Conservation (phyloP, 257 asterid genomes). For the Solanum commersonii region DNA sequence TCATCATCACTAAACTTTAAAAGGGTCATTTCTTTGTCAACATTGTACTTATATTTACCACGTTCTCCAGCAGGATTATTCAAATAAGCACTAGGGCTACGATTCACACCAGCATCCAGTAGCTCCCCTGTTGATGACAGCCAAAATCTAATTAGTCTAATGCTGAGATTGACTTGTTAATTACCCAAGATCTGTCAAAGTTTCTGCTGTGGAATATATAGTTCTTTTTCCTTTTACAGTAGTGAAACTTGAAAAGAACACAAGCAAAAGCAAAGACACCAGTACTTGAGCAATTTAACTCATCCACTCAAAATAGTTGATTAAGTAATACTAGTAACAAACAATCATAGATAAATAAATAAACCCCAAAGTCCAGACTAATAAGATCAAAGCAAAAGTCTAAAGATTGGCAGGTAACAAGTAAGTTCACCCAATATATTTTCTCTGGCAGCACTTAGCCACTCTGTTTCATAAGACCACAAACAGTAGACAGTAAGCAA, state of each 20-base stretch:
- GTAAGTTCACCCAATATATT: background rate
- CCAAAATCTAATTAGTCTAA: slow-evolving; percentile 11
- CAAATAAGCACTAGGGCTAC: slow-evolving; percentile 97
- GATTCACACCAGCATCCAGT: slow-evolving; percentile 81
- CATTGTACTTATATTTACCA: slow-evolving; percentile 69
- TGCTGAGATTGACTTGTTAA: background rate
- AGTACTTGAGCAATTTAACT: background rate
- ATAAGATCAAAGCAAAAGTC: background rate
- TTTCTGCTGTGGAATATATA: background rate
- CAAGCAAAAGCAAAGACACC: background rate
- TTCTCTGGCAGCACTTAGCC: background rate
- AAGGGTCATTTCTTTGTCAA: slow-evolving; percentile 91
- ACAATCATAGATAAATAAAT: background rate
- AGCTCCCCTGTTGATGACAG: slow-evolving; percentile 64
- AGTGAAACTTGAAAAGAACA: background rate
- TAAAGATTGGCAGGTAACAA: background rate
- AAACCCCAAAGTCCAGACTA: background rate
- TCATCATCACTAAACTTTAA: slow-evolving; percentile 81
- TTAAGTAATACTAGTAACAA: background rate
- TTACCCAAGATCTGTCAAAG: background rate
- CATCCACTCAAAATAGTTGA: background rate
- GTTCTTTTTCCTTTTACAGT: background rate
- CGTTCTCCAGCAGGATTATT: slow-evolving; percentile 89
- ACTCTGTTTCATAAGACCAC: background rate
- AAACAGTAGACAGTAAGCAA: background rate